These are phyloP conservation scores for Ormosia semicastrata DNA, from an alignment of 306 rosid genomes.

Conservation along the genomic window DNA sequence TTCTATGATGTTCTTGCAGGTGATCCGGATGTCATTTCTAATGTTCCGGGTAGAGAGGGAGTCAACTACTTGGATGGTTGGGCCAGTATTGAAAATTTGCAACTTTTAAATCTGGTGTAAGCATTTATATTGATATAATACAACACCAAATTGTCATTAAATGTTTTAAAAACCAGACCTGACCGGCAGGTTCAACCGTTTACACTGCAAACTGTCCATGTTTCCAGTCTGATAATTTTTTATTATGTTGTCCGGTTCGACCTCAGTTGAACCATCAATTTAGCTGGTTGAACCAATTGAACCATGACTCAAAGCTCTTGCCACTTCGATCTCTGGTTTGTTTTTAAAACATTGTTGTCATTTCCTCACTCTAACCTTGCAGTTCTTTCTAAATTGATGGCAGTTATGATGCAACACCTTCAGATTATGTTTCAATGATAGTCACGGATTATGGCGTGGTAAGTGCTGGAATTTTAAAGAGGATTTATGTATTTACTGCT, in stretches of 20 bases:
- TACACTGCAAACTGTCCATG: not conserved
- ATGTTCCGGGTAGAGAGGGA: conserved; percentile 44
- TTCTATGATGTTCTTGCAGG: conserved; percentile 41
- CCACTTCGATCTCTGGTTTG: not conserved
- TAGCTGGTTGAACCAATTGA: not conserved
- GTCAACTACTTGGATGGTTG: conserved; percentile 52
- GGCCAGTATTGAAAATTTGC: conserved; percentile 45
- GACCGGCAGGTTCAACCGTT: not conserved
- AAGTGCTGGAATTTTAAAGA: conserved; percentile 21
- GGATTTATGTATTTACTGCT: not conserved
- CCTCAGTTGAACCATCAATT: not conserved
- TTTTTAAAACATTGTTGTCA: not conserved
- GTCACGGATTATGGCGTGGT: conserved; percentile 58
- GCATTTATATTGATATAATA: conserved; percentile 8
- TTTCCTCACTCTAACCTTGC: conserved; percentile 35
- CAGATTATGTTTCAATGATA: conserved; percentile 55
- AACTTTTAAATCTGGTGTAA: conserved; percentile 57
- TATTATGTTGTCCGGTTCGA: not conserved
- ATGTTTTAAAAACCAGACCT: not conserved
- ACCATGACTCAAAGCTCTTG: not conserved
- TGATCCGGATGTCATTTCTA: conserved; percentile 51
- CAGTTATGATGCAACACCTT: conserved; percentile 69
- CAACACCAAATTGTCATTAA: conserved; percentile 9
- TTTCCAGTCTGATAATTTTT: no score
- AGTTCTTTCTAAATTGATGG: conserved; percentile 32